Evolutionary conservation across 2,329 filamentous ascomycete genomes (phyloP).

Genomic region (Zasmidium cellare): DNA sequence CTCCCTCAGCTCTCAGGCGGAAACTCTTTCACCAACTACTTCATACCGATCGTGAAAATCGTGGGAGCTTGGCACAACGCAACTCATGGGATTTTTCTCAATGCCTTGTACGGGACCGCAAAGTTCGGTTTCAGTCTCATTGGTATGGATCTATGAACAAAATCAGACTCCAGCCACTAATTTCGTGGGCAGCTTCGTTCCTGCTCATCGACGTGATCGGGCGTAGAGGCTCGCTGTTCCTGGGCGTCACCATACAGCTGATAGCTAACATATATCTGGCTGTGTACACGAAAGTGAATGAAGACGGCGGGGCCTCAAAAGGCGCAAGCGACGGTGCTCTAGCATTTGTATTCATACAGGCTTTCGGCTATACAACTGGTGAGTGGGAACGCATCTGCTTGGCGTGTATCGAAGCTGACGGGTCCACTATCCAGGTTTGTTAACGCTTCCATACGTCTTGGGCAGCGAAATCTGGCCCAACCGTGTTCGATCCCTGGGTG

Average conservation of each 20-base stretch:
- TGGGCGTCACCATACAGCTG: slow-evolving; percentile 40
- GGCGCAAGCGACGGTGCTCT: slow-evolving; percentile 42
- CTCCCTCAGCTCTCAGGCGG: slow-evolving; percentile 46
- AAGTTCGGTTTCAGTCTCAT: slow-evolving; percentile 47
- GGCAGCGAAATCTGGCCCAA: too few species aligned
- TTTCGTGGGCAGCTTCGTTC: slow-evolving; percentile 43
- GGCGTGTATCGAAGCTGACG: too few species aligned
- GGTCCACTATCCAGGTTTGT: too few species aligned
- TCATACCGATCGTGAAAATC: slow-evolving; percentile 44
- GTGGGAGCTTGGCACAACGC: slow-evolving; percentile 33
- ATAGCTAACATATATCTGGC: slow-evolving; percentile 44
- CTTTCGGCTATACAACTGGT: slow-evolving; percentile 43
- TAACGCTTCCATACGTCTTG: too few species aligned
- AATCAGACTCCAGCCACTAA: too few species aligned
- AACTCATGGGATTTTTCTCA: slow-evolving; percentile 44
- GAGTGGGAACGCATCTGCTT: too few species aligned
- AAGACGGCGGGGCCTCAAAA: slow-evolving; percentile 24
- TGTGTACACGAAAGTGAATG: slow-evolving; percentile 41
- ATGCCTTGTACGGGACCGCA: slow-evolving; percentile 44
- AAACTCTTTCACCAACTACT: slow-evolving; percentile 47
- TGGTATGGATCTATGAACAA: too few species aligned
- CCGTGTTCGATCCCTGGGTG: too few species aligned
- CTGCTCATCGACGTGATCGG: slow-evolving; percentile 49
- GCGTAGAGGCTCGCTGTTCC: slow-evolving; percentile 27
- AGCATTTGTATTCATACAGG: slow-evolving; percentile 49